Evolutionary conservation across 1,284 basidiomycete species (phyloP).

Genomic region (Leccinum holopus): DNA sequence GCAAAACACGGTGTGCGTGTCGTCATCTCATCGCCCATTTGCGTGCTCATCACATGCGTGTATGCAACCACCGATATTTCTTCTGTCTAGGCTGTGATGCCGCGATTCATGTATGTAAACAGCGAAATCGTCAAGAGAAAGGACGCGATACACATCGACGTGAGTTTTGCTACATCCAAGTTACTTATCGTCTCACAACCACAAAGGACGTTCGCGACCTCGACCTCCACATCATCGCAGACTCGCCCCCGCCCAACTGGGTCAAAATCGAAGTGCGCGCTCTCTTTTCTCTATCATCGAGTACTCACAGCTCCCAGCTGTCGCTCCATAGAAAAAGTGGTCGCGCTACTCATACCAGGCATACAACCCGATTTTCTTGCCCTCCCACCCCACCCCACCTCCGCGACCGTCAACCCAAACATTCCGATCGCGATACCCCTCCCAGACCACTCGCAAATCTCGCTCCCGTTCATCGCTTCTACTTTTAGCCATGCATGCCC

Average conservation of each 20-base stretch:
- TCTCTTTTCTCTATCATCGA: slow-evolving; percentile 9
- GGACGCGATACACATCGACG: slow-evolving; percentile 73
- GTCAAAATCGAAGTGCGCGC: slow-evolving; percentile 69
- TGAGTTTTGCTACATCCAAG: slow-evolving; percentile 38
- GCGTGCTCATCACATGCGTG: background rate
- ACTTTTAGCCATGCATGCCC: slow-evolving; percentile 92
- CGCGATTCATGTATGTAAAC: slow-evolving; percentile 78
- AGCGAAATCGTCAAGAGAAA: slow-evolving; percentile 69
- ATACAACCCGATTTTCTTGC: slow-evolving; percentile 69
- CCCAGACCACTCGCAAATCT: slow-evolving; percentile 36
- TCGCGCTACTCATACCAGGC: slow-evolving; percentile 79
- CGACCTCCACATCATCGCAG: slow-evolving; percentile 76
- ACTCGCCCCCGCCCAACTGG: slow-evolving; percentile 81
- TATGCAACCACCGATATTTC: background rate
- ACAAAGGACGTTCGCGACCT: slow-evolving; percentile 82
- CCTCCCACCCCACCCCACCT: slow-evolving; percentile 63
- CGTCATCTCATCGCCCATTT: background rate
- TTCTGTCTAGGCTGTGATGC: slow-evolving; percentile 49
- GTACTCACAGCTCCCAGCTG: slow-evolving; percentile 43
- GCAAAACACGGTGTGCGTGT: slow-evolving; percentile 58
- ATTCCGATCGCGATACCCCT: slow-evolving; percentile 66
- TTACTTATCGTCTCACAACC: background rate
- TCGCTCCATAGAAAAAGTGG: slow-evolving; percentile 70
- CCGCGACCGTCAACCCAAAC: slow-evolving; percentile 64
- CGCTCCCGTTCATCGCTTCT: slow-evolving; percentile 72